Percentiles rank a stretch among this genome's conserved stretches.
Conservation (phyloP, 2,329 filamentous ascomycete species). For the Fusarium sp. region DNA sequence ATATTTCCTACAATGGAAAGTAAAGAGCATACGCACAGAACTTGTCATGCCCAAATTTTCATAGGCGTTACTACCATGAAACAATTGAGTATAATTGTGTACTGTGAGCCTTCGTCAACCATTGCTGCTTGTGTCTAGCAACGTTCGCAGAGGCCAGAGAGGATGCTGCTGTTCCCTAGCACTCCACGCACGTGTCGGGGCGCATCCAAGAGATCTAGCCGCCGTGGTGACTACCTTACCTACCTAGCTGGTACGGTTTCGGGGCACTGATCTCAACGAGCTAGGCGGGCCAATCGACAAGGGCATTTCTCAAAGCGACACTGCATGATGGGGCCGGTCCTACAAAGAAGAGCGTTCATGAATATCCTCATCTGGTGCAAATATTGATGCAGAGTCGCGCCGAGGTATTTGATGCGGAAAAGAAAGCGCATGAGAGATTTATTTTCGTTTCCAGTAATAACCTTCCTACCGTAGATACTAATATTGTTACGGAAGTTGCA, state of each 20-base stretch:
- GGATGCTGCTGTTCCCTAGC: slow-evolving; percentile 5
- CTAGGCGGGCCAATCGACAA: slow-evolving; percentile 11
- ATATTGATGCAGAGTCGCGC: not conserved
- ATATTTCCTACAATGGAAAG: slow-evolving; percentile 1
- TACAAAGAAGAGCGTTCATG: not conserved
- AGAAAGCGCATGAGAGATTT: not conserved
- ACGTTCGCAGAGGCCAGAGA: slow-evolving; percentile 4
- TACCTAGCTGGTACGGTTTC: slow-evolving; percentile 11
- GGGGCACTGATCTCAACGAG: slow-evolving; percentile 25
- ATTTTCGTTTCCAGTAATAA: not conserved
- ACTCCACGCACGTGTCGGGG: slow-evolving; percentile 5
- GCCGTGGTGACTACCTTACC: slow-evolving; percentile 19
- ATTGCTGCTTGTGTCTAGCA: slow-evolving; percentile 30
- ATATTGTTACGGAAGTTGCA: not conserved
- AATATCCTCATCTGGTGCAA: not conserved
- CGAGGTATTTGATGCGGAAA: not conserved
- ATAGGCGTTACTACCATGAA: slow-evolving; percentile 17
- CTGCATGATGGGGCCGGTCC: not conserved
- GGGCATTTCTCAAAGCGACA: slow-evolving; percentile 5
- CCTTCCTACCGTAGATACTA: not conserved
- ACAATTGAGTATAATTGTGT: slow-evolving; percentile 15
- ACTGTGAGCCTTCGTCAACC: slow-evolving; percentile 19
- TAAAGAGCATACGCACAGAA: slow-evolving; percentile 2
- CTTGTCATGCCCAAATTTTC: slow-evolving; percentile 7
- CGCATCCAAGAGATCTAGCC: slow-evolving; percentile 30